Evolutionary conservation across 495 filamentous ascomycete species (phyloP).

Genomic region (Haplographium delicatum): DNA sequence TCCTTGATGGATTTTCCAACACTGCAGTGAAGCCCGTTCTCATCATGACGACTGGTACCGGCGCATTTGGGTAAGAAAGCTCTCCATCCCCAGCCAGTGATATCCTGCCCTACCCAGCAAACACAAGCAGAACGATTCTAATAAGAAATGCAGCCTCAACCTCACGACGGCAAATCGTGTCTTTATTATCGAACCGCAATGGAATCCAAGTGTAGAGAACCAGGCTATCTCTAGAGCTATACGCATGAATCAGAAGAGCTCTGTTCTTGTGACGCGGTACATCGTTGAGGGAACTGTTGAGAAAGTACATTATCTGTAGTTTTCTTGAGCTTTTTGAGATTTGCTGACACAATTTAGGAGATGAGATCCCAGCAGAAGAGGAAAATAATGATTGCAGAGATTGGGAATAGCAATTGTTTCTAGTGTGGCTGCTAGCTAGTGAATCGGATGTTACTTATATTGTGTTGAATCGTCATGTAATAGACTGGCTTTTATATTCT

Average conservation of each 20-base stretch:
- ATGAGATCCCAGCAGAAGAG: conserved; percentile 15
- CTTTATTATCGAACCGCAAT: conserved; percentile 47
- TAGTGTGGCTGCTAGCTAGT: conserved; percentile 1
- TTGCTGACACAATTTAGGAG: conserved; percentile 7
- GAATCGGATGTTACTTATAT: too few relatives aligned
- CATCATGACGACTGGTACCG: conserved; percentile 48
- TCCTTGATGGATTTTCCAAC: conserved; percentile 29
- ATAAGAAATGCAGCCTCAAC: conserved; percentile 33
- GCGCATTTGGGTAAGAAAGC: conserved; percentile 38
- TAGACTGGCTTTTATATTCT: too few relatives aligned
- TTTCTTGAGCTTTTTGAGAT: not conserved
- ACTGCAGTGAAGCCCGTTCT: conserved; percentile 29
- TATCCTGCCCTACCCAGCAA: not conserved
- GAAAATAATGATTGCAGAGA: conserved; percentile 11
- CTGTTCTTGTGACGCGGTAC: conserved; percentile 40
- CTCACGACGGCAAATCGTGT: conserved; percentile 41
- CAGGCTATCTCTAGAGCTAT: conserved; percentile 44
- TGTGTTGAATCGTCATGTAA: too few relatives aligned
- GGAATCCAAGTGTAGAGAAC: conserved; percentile 48
- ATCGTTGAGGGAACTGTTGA: conserved; percentile 41
- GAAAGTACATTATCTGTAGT: conserved; percentile 29
- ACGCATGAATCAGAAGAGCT: conserved; percentile 40
- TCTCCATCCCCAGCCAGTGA: not conserved
- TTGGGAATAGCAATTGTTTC: conserved; percentile 7
- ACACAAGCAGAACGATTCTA: not conserved